phyloP scores from a whole-genome alignment of 1,284 basidiomycete species.

The Trichosporon faecale region DNA sequence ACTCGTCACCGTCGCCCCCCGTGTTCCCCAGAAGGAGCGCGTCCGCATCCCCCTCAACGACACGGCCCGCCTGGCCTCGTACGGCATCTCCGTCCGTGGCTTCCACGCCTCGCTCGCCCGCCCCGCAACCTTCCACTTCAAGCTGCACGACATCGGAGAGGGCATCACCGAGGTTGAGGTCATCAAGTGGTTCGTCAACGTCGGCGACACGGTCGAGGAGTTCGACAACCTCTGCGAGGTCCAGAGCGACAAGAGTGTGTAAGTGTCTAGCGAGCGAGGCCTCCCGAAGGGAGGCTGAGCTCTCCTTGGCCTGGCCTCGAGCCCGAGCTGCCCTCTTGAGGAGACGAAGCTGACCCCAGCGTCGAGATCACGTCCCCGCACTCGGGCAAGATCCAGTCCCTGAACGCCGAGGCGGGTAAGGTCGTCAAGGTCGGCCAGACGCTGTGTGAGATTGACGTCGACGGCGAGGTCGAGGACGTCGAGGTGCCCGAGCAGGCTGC shows the following conservation, averaged over 20 bases:
- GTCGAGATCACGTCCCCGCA: slow-evolving; percentile 91
- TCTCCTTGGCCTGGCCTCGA: too few relatives aligned
- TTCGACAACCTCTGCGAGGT: slow-evolving; percentile 92
- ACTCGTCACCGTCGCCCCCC: not conserved
- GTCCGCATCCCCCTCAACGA: slow-evolving; percentile 8
- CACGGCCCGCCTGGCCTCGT: not conserved
- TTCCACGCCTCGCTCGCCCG: slow-evolving; percentile 20
- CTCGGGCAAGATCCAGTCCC: slow-evolving; percentile 68
- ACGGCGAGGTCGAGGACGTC: slow-evolving; percentile 22
- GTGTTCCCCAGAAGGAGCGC: not conserved
- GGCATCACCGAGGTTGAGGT: slow-evolving; percentile 82
- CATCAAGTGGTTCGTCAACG: slow-evolving; percentile 75
- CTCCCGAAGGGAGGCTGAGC: not conserved
- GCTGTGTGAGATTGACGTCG: slow-evolving; percentile 71
- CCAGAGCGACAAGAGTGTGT: slow-evolving; percentile 75
- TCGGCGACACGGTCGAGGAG: slow-evolving; percentile 62
- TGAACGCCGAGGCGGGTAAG: slow-evolving; percentile 76
- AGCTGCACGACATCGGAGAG: slow-evolving; percentile 93
- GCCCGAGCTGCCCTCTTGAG: not conserved
- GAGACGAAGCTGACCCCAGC: slow-evolving; percentile 50
- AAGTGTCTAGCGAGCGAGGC: slow-evolving; percentile 24
- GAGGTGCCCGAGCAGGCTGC: slow-evolving; percentile 12
- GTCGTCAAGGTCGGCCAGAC: slow-evolving; percentile 81
- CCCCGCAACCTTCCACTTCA: slow-evolving; percentile 58
- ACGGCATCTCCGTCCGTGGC: not conserved